These are phyloP conservation scores for Auricularia sp. DNA, from an alignment of 768 basidiomycete genomes.

Conservation along the genomic window DNA sequence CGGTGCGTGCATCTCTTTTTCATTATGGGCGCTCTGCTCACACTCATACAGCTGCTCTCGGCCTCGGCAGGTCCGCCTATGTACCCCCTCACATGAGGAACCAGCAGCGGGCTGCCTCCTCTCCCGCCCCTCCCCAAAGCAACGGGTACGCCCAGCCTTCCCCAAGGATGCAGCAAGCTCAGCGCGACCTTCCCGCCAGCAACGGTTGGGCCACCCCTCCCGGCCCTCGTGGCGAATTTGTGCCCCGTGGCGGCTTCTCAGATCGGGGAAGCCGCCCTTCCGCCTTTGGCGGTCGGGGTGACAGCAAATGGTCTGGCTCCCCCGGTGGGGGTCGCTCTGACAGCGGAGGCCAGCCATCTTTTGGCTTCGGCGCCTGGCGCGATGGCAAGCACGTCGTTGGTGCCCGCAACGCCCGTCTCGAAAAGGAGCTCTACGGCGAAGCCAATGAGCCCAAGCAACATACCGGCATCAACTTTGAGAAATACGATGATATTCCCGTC, in stretches of 20 bases:
- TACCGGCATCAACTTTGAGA: slow-evolving; percentile 99
- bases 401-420: slow-evolving; percentile 71
- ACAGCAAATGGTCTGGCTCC: background rate
- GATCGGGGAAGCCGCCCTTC: slow-evolving; percentile 28
- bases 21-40: background rate
- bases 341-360: too few relatives aligned
- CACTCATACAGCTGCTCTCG: slow-evolving; percentile 52
- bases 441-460: slow-evolving; percentile 78
- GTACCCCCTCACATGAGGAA: slow-evolving; percentile 83
- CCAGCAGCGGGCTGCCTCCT: slow-evolving; percentile 73
- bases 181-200: slow-evolving; percentile 45
- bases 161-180: slow-evolving; percentile 69
- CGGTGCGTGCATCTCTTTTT: slow-evolving; percentile 34
- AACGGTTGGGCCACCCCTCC: background rate
- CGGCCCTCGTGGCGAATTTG: slow-evolving; percentile 28
- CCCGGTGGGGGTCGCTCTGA: too few relatives aligned
- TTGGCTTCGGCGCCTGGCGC: slow-evolving; percentile 86
- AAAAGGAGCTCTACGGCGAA: slow-evolving; percentile 95
- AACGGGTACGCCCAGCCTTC: slow-evolving; percentile 42
- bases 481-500: slow-evolving; percentile 98
- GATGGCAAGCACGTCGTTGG: slow-evolving; percentile 82
- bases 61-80: slow-evolving; percentile 67
- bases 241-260: slow-evolving; percentile 22
- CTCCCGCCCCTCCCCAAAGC: slow-evolving; percentile 23
- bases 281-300: slow-evolving; percentile 37